Base-by-base conservation (phyloP, 1,284 basidiomycete species). In the Moniliophthora roreri region DNA sequence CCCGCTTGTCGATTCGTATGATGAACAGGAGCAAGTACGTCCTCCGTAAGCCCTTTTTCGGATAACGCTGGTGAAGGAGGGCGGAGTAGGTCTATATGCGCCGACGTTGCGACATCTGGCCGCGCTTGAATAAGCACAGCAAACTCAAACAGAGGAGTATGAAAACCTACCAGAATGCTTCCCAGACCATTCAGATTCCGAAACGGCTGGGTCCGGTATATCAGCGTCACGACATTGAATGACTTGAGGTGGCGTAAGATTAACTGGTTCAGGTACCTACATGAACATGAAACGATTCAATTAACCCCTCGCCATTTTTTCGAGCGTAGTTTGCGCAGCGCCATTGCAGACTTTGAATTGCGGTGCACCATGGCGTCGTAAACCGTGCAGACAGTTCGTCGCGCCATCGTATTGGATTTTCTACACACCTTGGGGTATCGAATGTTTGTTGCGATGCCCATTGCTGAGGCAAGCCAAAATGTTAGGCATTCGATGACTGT, bases 391-490 rank as follows among this genome's bases (percentile, higher is more conserved):
- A 73, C 73, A 45, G 67, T 60, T 52, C 74, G 70, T 52, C 60
- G 63, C 34, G 60, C 61, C 49, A 56, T 55, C 55, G 66, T 63
- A 23, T 45, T 58, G 53, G 52, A 56, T 50, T 73, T 70, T 42
- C 58, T 54, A 67, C 76, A 58, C 58, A 80, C 77, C 67, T 76
- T 70, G 11, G 76, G 79, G 37, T 73, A 66, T 13, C 54, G 52
- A 41, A 70, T 72, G 36, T 70, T 70, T 20, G 71, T 74, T 15
- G 66, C 59, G 37, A 73, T 60, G 0, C 65, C 67, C 72, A 78
- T 75, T 3, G 79, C 74, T 45, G 80, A 79, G 40, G 71, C 70
- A 42, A 79, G 61, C 82, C 82, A 85, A 59, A 74, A 83, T 4
- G 72, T 63, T 20, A 85, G 61, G 53, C 69, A 67, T 64, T 82